Evolutionary conservation across 306 rosid species (phyloP).

Genomic region (Pyrus betulifolia): DNA sequence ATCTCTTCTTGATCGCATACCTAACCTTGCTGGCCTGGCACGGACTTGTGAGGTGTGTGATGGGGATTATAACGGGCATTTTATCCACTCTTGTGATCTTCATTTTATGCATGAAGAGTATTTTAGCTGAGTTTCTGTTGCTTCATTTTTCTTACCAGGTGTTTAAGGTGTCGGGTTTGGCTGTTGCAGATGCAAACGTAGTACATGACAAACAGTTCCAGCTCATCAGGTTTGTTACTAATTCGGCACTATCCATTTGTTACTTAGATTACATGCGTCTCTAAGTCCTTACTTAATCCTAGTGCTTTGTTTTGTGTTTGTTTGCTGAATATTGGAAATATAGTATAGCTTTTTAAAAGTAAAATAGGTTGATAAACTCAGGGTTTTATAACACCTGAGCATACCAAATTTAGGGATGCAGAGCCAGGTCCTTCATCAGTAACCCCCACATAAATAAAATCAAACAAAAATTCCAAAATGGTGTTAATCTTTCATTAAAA

Average conservation of each 20-base stretch:
- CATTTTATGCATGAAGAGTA: not conserved
- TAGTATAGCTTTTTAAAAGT: not conserved
- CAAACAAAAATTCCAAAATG: not conserved
- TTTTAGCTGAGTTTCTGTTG: not conserved
- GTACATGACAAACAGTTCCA: conserved; percentile 84
- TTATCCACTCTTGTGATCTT: not conserved
- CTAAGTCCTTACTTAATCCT: not conserved
- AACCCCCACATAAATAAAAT: not conserved
- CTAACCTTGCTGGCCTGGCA: conserved; percentile 93
- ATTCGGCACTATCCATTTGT: not conserved
- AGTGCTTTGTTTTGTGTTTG: not conserved
- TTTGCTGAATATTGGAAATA: not conserved
- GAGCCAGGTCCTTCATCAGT: not conserved
- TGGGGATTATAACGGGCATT: not conserved
- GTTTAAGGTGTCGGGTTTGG: conserved; percentile 68
- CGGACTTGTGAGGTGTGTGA: conserved; percentile 83
- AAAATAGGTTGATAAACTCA: not conserved
- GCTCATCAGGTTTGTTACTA: conserved; percentile 66
- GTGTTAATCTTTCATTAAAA: not conserved
- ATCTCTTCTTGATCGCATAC: conserved; percentile 90
- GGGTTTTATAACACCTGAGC: not conserved
- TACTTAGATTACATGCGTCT: not conserved
- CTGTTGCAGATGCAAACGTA: conserved; percentile 59
- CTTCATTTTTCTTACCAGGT: conserved; percentile 45
- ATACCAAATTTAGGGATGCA: too few species aligned